Conservation (phyloP, 1,284 basidiomycete species). For the Ceratobasidium sp. region DNA sequence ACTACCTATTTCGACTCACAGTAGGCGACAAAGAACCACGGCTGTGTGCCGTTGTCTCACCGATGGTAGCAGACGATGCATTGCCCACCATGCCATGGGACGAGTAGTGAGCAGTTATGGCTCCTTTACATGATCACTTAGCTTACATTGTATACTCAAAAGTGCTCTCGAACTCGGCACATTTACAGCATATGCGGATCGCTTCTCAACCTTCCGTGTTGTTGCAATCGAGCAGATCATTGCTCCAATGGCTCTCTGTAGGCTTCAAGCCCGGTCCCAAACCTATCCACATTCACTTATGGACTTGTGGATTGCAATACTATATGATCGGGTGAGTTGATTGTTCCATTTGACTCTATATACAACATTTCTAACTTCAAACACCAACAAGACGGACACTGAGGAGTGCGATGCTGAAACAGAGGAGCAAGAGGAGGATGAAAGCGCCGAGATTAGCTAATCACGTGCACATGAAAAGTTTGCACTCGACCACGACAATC, state of each 20-base stretch:
- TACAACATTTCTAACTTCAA: background rate
- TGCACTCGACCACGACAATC: background rate
- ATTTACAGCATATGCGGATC: conserved; percentile 2
- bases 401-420: background rate
- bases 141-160: background rate
- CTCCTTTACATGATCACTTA: background rate
- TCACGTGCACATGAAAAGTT: background rate
- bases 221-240: background rate
- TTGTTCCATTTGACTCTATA: too few relatives aligned
- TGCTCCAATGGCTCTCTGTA: conserved; percentile 15
- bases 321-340: conserved; percentile 9
- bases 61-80: conserved; percentile 46
- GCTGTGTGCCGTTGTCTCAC: conserved; percentile 46
- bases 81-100: conserved; percentile 54
- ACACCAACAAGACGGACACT: background rate
- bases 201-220: background rate
- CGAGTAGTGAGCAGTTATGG: conserved; percentile 40
- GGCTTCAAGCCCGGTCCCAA: background rate
- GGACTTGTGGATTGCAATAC: conserved; percentile 1
- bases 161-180: conserved; percentile 7
- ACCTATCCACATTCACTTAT: background rate
- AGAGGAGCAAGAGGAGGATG: background rate
- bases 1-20: background rate
- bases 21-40: conserved; percentile 44
- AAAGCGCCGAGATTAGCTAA: background rate